Conservation (phyloP, 805 yeast genomes). For the Yamadazyma philogaea region DNA sequence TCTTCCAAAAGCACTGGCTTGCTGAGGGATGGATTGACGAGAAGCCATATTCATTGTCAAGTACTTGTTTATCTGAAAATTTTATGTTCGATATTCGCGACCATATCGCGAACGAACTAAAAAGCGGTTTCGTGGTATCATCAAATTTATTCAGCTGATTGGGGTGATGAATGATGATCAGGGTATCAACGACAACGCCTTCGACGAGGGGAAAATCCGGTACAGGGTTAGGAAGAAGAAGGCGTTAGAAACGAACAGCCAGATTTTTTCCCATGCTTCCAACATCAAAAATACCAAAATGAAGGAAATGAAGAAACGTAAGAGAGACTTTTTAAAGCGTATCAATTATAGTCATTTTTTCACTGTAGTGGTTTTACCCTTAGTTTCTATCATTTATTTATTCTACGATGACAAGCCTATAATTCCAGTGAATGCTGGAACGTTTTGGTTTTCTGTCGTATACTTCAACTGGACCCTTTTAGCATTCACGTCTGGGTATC, state of each 20-base stretch:
- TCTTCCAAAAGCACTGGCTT: constrained; percentile 3
- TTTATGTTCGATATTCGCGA: background rate
- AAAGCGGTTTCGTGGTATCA: background rate
- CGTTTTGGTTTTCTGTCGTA: constrained; percentile 27
- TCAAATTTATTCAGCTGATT: constrained; percentile 1
- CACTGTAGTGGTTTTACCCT: constrained; percentile 34
- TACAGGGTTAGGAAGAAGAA: constrained; percentile 15
- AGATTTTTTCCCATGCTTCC: constrained; percentile 22
- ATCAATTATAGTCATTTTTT: constrained; percentile 34
- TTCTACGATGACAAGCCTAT: constrained; percentile 18
- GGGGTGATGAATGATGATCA: constrained; percentile 2
- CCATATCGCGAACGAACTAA: background rate
- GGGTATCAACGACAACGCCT: background rate
- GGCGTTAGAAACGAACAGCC: constrained; percentile 8
- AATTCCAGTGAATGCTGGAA: constrained; percentile 23
- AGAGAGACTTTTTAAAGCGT: constrained; percentile 32
- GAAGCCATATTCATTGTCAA: constrained; percentile 4
- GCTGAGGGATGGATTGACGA: constrained; percentile 9
- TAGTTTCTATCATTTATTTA: constrained; percentile 26
- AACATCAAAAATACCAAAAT: constrained; percentile 28
- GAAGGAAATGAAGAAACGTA: constrained; percentile 33
- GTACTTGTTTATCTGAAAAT: constrained; percentile 7
- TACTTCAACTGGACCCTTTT: constrained; percentile 37
- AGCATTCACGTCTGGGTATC: constrained; percentile 43
- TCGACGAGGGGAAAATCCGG: constrained; percentile 1